Conservation (phyloP, 1,284 basidiomycete species). For the Waitea zeae region DNA sequence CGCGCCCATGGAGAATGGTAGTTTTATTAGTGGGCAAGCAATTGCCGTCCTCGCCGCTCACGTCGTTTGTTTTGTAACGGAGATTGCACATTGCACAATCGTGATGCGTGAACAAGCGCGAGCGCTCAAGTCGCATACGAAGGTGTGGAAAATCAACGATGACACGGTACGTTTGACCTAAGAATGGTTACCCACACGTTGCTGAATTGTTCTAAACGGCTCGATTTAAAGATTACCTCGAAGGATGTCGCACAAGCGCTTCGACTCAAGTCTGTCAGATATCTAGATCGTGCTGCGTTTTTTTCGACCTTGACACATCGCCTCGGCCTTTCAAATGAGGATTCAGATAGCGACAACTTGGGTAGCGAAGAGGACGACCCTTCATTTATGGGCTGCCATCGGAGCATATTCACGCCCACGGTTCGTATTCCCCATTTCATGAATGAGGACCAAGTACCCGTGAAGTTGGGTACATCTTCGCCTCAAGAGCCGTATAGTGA, state of each 20-base stretch:
- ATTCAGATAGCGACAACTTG: background rate
- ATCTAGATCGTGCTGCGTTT: background rate
- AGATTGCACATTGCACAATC: conserved; percentile 30
- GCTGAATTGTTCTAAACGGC: conserved; percentile 4
- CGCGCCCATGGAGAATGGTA: conserved; percentile 2
- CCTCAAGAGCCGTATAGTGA: conserved; percentile 5
- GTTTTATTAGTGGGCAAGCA: conserved; percentile 13
- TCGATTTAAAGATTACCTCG: background rate
- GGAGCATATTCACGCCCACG: background rate
- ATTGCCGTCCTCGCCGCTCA: conserved; percentile 18
- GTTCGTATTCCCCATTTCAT: background rate
- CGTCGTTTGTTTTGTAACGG: conserved; percentile 29
- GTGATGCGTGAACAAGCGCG: conserved; percentile 37
- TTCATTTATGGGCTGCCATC: background rate
- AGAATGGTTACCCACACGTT: background rate
- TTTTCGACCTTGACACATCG: background rate
- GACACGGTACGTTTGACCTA: conserved; percentile 10
- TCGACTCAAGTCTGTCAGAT: background rate
- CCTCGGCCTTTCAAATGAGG: background rate
- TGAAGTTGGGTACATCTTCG: conserved; percentile 1
- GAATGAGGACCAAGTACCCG: background rate
- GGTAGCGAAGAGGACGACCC: background rate
- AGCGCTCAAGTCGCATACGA: conserved; percentile 32
- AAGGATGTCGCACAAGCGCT: conserved; percentile 1
- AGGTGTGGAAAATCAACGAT: conserved; percentile 29